Evolutionary conservation across 2,329 filamentous ascomycete genomes (phyloP).

Genomic region (Thelonectria olida): DNA sequence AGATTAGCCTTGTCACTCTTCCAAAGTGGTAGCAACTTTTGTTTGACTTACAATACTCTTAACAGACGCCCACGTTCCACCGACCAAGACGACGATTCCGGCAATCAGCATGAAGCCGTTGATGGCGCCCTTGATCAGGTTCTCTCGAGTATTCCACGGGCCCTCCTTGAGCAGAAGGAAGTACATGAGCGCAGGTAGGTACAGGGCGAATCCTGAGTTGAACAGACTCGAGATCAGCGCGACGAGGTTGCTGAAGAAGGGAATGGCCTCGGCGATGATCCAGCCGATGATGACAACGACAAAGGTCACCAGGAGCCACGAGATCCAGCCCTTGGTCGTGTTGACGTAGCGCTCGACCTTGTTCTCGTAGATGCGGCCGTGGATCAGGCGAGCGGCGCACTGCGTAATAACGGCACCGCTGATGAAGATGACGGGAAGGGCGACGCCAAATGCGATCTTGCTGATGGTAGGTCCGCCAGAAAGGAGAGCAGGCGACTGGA

Average conservation of each 20-base stretch:
- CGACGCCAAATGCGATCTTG: constrained; percentile 19
- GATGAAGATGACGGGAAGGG: constrained; percentile 23
- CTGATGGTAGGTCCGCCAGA: constrained; percentile 17
- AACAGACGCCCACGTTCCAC: constrained; percentile 20
- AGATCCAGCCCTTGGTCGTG: constrained; percentile 18
- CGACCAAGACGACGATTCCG: constrained; percentile 16
- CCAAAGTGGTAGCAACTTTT: too few species aligned
- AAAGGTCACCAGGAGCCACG: constrained; percentile 9
- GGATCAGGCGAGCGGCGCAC: constrained; percentile 15
- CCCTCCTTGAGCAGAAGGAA: constrained; percentile 20
- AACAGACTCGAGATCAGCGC: constrained; percentile 21
- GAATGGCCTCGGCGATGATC: constrained; percentile 23
- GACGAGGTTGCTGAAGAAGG: constrained; percentile 23
- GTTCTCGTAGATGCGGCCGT: constrained; percentile 22
- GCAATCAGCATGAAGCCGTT: constrained; percentile 23
- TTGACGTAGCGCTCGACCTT: constrained; percentile 22
- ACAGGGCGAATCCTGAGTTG: constrained; percentile 21
- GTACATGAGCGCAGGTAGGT: constrained; percentile 21
- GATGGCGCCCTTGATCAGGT: constrained; percentile 17
- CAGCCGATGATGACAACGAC: constrained; percentile 15
- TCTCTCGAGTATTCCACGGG: constrained; percentile 15
- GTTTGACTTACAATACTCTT: constrained; percentile 20
- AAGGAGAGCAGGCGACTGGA: constrained; percentile 20
- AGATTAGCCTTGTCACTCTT: background rate
- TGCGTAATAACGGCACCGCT: constrained; percentile 22